Base-by-base conservation (phyloP, 1,284 basidiomycete genomes). In the Ustilago trichophora region DNA sequence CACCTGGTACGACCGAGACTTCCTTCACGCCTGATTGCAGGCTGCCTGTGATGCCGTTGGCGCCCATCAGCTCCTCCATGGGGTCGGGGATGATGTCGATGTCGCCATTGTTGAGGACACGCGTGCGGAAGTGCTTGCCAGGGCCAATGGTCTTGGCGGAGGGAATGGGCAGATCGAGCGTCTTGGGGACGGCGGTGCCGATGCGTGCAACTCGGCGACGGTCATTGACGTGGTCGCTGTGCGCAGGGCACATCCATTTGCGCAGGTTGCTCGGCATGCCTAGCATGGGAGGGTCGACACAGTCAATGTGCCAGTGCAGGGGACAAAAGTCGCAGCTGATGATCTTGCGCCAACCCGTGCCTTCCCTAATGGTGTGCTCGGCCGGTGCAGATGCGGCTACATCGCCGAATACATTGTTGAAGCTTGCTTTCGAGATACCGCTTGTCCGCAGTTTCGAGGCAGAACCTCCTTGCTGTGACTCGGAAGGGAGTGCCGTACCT, bases 241-340 rank as follows among this genome's bases (percentile, higher is more conserved):
- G 95, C 76, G 93, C 92, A 2, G 96, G 96, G 83, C 95, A 99
- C 92, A 95, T 97, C 95, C 96, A 99, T 82, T 94, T 96, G 83
- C 89, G 89, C 67, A 88, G 88, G 53, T 90, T 87, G 22, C 89
- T 87, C 4, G 96, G 96, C 87, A 98, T 89, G 38, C 86, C 86
- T 18, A 89, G 85, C 72, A 97, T 84, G 3, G 96, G 95, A 16
- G 95, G 96, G 73, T 91, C 89, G 27, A 98, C 85, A 78, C 95
- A 99, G 81, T 98, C 95, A 51, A 98, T 86, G 82, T 99, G 95
- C 92, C 95, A 99, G 82, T 95, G 91, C 52, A 95, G 86, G 55
- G 87, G 86, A 83, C 96, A 99, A 80, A 94, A 93, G 83, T 98
- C 96, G 83, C 95, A 99, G 29, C 92, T 91, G 63, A 97, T 85